Percentiles rank a stretch among this genome's conserved stretches.
phyloP scores from a whole-genome alignment of 495 filamentous ascomycete species.

The Annulohypoxylon stygium region DNA sequence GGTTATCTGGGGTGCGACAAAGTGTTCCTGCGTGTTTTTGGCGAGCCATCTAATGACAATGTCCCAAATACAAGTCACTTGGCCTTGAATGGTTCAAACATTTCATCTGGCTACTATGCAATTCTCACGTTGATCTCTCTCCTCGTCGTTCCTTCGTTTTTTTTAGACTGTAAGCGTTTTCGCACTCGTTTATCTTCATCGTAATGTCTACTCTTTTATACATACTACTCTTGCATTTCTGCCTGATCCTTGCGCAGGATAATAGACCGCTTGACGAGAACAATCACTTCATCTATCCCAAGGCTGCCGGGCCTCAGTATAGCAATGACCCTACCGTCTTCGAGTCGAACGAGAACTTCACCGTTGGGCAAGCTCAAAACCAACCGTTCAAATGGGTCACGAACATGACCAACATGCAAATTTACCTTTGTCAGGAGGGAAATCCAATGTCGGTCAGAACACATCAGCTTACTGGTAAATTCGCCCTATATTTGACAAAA shows the following conservation, averaged over 20 bases:
- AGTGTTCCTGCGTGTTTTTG: neutral
- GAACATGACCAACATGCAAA: slow-evolving; percentile 27
- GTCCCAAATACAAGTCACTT: neutral
- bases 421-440: slow-evolving; percentile 28
- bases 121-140: neutral
- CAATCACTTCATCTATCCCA: slow-evolving; percentile 37
- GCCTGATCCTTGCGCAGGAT: slow-evolving; percentile 27
- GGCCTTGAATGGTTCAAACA: neutral
- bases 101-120: neutral
- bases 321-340: slow-evolving; percentile 30
- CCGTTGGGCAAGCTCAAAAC: slow-evolving; percentile 15
- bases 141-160: neutral
- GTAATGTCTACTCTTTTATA: slow-evolving; percentile 17
- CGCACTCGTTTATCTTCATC: neutral
- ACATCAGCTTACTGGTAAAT: slow-evolving; percentile 5
- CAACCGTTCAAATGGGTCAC: slow-evolving; percentile 37
- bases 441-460: slow-evolving; percentile 13
- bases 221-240: slow-evolving; percentile 9
- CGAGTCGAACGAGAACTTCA: slow-evolving; percentile 27
- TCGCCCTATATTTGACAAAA: no score
- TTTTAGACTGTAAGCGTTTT: neutral
- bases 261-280: slow-evolving; percentile 26
- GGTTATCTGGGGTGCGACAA: neutral
- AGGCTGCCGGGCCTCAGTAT: slow-evolving; percentile 24
- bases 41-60: neutral